A percentile compares a stretch with the other conserved stretches of the same genome.
Conservation (phyloP, 2,329 filamentous ascomycete genomes). For the Trichoderma sp. region DNA sequence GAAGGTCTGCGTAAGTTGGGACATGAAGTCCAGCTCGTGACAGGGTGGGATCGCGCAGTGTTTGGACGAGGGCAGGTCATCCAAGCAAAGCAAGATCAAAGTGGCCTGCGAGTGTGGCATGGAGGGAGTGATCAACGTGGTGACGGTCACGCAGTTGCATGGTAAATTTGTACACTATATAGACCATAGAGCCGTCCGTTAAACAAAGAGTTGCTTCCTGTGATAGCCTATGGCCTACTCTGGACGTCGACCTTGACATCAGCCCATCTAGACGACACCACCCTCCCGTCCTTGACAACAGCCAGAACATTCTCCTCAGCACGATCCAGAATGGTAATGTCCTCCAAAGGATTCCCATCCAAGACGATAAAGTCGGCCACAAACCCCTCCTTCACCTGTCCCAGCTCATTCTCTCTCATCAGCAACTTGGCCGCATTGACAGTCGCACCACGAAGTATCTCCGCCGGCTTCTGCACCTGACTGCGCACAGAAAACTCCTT, state of each 20-base stretch:
- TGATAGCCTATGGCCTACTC: not conserved
- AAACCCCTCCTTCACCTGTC: slow-evolving; percentile 53
- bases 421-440: slow-evolving; percentile 55
- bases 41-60: slow-evolving; percentile 6
- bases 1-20: slow-evolving; percentile 14
- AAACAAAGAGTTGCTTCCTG: not conserved
- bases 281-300: slow-evolving; percentile 55
- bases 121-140: slow-evolving; percentile 19
- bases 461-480: slow-evolving; percentile 30
- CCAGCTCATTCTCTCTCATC: slow-evolving; percentile 48
- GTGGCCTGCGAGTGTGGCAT: slow-evolving; percentile 13
- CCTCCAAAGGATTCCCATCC: slow-evolving; percentile 32
- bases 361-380: slow-evolving; percentile 49
- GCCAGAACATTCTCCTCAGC: slow-evolving; percentile 51
- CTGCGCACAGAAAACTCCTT: slow-evolving; percentile 38
- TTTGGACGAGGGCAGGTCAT: slow-evolving; percentile 24
- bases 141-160: slow-evolving; percentile 20
- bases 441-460: slow-evolving; percentile 38
- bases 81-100: not conserved
- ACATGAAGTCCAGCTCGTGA: slow-evolving; percentile 19
- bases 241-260: not conserved
- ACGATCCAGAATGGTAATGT: slow-evolving; percentile 25
- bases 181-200: not conserved
- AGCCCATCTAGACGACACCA: not conserved
- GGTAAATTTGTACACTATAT: not conserved